Percentiles rank a stretch among this genome's conserved stretches.
Conservation (phyloP, 805 yeast species). For the Yarrowia osloensis region DNA sequence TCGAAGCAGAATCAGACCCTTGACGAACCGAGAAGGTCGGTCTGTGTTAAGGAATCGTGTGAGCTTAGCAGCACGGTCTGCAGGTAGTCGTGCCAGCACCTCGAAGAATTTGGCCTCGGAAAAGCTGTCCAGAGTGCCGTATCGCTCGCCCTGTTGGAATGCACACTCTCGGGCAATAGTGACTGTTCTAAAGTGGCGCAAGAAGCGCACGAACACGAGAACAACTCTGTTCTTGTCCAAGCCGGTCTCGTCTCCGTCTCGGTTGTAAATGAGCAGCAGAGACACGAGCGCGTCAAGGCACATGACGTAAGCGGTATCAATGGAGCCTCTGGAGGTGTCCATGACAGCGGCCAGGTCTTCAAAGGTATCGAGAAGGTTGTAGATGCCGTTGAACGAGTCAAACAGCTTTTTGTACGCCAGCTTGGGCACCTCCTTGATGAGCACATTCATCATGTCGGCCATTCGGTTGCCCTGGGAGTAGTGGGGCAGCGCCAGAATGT, state of each 20-base stretch:
- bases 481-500: slow-evolving; percentile 4
- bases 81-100: background rate
- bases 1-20: slow-evolving; percentile 20
- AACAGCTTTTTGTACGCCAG: slow-evolving; percentile 9
- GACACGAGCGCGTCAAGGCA: background rate
- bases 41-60: background rate
- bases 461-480: slow-evolving; percentile 19
- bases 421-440: slow-evolving; percentile 3
- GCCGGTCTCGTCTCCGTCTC: slow-evolving; percentile 6
- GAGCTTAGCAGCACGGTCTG: slow-evolving; percentile 9
- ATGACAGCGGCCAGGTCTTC: background rate
- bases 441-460: slow-evolving; percentile 3
- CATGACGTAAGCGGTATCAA: slow-evolving; percentile 16
- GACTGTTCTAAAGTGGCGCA: background rate
- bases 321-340: background rate
- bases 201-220: background rate
- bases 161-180: slow-evolving; percentile 27
- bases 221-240: background rate
- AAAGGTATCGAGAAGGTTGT: background rate
- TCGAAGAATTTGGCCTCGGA: slow-evolving; percentile 1
- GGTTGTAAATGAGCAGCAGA: slow-evolving; percentile 7
- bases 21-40: background rate
- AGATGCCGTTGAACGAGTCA: background rate
- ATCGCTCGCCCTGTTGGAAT: slow-evolving; percentile 19
- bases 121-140: slow-evolving; percentile 10